Percentiles rank a stretch among this genome's conserved stretches.
phyloP scores from a whole-genome alignment of 2,329 filamentous ascomycete species.

The Fusarium haematococcum region DNA sequence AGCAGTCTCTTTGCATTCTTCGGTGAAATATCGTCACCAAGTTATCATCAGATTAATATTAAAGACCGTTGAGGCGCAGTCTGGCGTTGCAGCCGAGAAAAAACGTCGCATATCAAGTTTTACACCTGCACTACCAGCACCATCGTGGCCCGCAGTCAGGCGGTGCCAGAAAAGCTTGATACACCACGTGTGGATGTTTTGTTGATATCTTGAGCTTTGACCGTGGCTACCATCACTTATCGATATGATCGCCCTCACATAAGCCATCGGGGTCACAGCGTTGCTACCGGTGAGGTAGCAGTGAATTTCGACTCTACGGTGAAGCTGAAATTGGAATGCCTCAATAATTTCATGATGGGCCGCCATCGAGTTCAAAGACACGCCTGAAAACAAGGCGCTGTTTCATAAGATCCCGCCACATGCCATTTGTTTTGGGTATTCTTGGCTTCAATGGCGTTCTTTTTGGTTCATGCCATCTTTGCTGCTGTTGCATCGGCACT shows the following conservation, averaged over 20 bases:
- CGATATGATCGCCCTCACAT: background rate
- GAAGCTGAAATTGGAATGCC: background rate
- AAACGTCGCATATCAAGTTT: no score
- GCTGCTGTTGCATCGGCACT: background rate
- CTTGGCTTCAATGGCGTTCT: slow-evolving; percentile 4
- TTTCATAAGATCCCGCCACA: background rate
- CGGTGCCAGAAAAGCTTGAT: background rate
- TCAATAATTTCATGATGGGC: background rate
- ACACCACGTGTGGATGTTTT: background rate
- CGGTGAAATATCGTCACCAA: background rate
- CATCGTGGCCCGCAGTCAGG: background rate
- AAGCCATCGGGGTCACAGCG: background rate
- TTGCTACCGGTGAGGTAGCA: background rate
- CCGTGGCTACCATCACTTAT: background rate
- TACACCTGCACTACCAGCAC: no score
- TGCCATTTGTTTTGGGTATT: background rate
- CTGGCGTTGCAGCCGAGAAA: background rate
- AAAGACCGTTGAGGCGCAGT: background rate
- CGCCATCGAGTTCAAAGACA: background rate
- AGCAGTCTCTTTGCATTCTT: background rate
- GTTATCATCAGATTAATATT: background rate
- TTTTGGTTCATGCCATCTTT: background rate
- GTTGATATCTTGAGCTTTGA: background rate
- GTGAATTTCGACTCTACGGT: background rate
- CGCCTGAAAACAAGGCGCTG: background rate